Evolutionary conservation across 2,329 filamentous ascomycete species (phyloP).

Genomic region (Aureobasidium uvarum): DNA sequence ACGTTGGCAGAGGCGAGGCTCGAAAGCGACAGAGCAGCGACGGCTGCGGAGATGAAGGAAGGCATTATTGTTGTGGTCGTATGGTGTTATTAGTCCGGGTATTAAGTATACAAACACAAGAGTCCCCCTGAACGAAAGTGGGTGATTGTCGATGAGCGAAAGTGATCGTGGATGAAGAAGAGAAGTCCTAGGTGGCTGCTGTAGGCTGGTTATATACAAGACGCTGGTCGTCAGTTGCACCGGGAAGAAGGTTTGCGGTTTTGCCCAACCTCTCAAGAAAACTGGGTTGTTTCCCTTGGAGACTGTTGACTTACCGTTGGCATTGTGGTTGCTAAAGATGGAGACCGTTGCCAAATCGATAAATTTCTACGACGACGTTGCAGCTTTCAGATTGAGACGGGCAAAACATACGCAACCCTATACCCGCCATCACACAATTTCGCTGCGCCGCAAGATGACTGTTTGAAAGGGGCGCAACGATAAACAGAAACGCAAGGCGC

Average conservation of each 20-base stretch:
- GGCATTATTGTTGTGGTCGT: constrained; percentile 13
- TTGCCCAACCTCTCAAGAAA: not conserved
- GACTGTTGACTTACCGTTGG: constrained; percentile 25
- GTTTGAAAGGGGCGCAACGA: constrained; percentile 4
- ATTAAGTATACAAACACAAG: constrained; percentile 23
- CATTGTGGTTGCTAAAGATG: constrained; percentile 8
- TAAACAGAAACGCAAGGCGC: constrained; percentile 2
- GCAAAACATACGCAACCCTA: constrained; percentile 4
- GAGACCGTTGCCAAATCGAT: constrained; percentile 27
- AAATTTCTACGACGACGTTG: constrained; percentile 20
- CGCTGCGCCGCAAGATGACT: not conserved
- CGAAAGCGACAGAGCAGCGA: constrained; percentile 25
- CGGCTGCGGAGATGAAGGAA: constrained; percentile 22
- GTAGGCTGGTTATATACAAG: constrained; percentile 18
- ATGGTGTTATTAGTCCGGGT: constrained; percentile 7
- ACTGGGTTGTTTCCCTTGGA: constrained; percentile 8
- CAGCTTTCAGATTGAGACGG: constrained; percentile 21
- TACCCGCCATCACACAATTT: constrained; percentile 5
- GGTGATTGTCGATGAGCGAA: constrained; percentile 9
- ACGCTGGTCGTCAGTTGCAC: not conserved
- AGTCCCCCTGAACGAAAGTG: constrained; percentile 17
- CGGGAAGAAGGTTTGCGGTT: constrained; percentile 2
- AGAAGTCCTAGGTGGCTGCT: constrained; percentile 12
- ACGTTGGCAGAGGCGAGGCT: constrained; percentile 16
- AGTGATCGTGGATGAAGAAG: constrained; percentile 13